Base-by-base conservation (phyloP, 1,284 basidiomycete species). In the Rhodotorula sp. region DNA sequence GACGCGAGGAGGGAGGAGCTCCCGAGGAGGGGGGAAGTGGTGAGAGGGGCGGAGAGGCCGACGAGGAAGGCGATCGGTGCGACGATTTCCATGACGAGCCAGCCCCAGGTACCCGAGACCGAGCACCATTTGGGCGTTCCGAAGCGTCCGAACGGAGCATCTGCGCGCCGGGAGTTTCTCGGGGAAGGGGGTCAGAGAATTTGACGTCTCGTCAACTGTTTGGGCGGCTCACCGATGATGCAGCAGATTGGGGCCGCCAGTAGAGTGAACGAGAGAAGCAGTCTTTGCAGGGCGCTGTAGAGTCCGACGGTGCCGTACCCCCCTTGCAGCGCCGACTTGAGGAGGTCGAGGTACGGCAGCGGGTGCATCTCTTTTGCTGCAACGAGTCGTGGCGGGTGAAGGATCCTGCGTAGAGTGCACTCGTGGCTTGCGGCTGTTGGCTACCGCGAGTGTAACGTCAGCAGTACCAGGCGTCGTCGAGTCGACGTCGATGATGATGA, bases 141-240 rank as follows among this genome's bases (percentile, higher is more conserved):
- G 67, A 64, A 82, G 8, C 78, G 64, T 14, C 81, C 81, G 60
- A 80, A 80, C 2, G 81, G 81, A 1, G 81, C 81, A 48, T 81
- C 79, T 76, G 64, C 15, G 23, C 58, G 47, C 2, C 6, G 26
- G n/a, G 26, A 8, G 28, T 45, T 23, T 0, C 18, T 2, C 8
- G 28, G 49, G 31, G 15, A 19, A 54, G 14, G 26, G 18, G 28
- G 16, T 26, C 38, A 43, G 38, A 43, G 38, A 43, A 43, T 43
- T 43, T 43, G 38, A 43, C 34, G 34, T 6, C 34, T 34, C 34
- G 3, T 34, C 34, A 34, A 7, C 34, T 34, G 34, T 34, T 5
- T 8, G 34, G 34, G 34, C 34, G 8, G 34, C 34, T 34, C 34
- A 75, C 74, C 60, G 62, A 73, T 34, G 56, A 73, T n/a, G 64